Base-by-base conservation (phyloP, 306 rosid genomes). In the Cucumis sativus region DNA sequence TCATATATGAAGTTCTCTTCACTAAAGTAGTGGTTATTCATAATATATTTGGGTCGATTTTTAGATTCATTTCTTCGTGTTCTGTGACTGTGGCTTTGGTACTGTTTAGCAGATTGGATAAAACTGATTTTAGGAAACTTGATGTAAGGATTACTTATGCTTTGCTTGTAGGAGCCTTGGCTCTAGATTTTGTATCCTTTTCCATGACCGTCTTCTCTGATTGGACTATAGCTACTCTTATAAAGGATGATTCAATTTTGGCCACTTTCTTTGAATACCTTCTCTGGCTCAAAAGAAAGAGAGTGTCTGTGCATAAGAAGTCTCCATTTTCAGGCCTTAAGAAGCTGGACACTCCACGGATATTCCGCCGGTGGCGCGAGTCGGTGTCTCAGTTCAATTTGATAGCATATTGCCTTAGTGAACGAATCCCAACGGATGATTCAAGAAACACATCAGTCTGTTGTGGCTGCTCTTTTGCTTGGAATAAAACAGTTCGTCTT, bases 301-400 rank as follows among this genome's bases (percentile, higher is more conserved):
- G 49, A 43, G 78, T 82, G 87, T 35, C 72, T 39, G 1, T 6
- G 20, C 2, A 10, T 2, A 8, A 47, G 10, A 2, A 57, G 6
- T 14, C 16, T 12, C 37, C 45, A n/a, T 54, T 65, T 28, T 1
- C 7, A 21, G 41, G 10, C 33, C 51, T 0, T 23, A 37, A 4
- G 6, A 57, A 23, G 4, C 51, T 83, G 82, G 21, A 35, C 18
- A 82, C 79, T 12, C 40, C 1, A 15, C 1, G 78, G 23, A 10
- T 79, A 1, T 77, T 58, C 47, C 84, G 86, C 2, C 84, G 90
- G 69, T 88, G 92, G 92, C 79, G 78, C 16, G 86, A 78, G 66
- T 61, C 81, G 10, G 55, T 88, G 10, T 67, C 82, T 3, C 39
- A 54, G 11, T 73, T 25, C 81, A 86, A 86, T 39, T 69, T 86